A percentile compares a stretch with the other conserved stretches of the same genome.
These are phyloP conservation scores for Gossypium trilobum DNA, from an alignment of 441 rosid species.

Conservation along the genomic window DNA sequence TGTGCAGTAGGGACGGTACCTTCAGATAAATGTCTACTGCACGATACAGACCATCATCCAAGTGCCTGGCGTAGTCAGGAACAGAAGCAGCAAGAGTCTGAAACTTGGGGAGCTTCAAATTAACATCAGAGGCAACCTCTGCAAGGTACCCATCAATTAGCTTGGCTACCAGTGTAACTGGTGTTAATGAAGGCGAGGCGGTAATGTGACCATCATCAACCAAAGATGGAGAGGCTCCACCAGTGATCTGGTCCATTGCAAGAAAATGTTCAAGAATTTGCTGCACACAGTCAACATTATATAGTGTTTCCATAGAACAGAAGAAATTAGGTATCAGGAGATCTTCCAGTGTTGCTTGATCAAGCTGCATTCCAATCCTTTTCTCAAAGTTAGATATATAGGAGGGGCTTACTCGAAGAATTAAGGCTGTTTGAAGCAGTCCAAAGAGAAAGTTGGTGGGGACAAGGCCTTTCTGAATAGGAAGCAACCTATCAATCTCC, in stretches of 20 bases:
- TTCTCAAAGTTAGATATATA: slow-evolving; percentile 65
- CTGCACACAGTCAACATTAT: slow-evolving; percentile 84
- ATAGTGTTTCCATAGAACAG: slow-evolving; percentile 77
- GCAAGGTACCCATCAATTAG: slow-evolving; percentile 89
- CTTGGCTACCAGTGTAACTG: slow-evolving; percentile 78
- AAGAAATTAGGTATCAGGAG: slow-evolving; percentile 87
- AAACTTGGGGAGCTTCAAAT: slow-evolving; percentile 84
- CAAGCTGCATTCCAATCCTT: slow-evolving; percentile 91
- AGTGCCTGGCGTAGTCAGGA: slow-evolving; percentile 80
- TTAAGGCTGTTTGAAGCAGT: slow-evolving; percentile 74
- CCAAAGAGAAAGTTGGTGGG: slow-evolving; percentile 76
- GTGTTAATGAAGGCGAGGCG: slow-evolving; percentile 75
- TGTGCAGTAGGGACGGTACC: slow-evolving; percentile 33
- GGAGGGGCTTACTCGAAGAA: slow-evolving; percentile 52
- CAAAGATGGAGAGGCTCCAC: slow-evolving; percentile 73
- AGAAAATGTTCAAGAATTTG: slow-evolving; percentile 80
- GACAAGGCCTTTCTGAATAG: slow-evolving; percentile 69
- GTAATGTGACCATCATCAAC: slow-evolving; percentile 70
- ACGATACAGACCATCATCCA: slow-evolving; percentile 92
- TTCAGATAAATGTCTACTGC: slow-evolving; percentile 86
- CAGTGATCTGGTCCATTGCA: slow-evolving; percentile 59
- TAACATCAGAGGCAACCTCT: slow-evolving; percentile 91
- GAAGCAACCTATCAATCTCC: slow-evolving; percentile 62
- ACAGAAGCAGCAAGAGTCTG: slow-evolving; percentile 82
- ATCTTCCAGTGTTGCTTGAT: slow-evolving; percentile 88